Percentiles rank a stretch among this genome's conserved stretches.
phyloP scores from a whole-genome alignment of 2,329 filamentous ascomycete genomes.

The Pseudogymnoascus pannorum region DNA sequence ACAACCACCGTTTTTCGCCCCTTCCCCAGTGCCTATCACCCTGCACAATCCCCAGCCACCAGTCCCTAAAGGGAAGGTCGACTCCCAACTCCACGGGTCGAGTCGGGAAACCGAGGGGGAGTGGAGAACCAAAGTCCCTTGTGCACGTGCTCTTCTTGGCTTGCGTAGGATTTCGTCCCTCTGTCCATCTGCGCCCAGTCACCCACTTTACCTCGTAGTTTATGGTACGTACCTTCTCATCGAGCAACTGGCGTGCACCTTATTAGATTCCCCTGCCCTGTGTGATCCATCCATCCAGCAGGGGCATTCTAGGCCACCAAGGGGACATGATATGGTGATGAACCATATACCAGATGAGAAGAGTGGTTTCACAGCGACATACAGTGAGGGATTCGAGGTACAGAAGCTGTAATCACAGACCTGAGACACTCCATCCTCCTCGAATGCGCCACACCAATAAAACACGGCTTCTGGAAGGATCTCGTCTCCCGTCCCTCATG shows the following conservation, averaged over 20 bases:
- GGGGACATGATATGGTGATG: no score
- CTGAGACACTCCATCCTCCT: neutral
- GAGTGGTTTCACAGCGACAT: neutral
- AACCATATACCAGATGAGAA: neutral
- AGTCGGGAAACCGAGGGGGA: neutral
- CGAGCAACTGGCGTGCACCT: neutral
- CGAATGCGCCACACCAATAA: neutral
- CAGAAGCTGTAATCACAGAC: neutral
- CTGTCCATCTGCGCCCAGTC: no score
- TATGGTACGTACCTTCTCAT: neutral
- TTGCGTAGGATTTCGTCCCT: neutral
- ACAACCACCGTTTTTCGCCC: neutral
- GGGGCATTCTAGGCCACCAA: neutral
- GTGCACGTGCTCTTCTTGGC: neutral
- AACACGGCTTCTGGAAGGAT: neutral
- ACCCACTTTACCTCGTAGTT: neutral
- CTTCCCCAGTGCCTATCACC: neutral
- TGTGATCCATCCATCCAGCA: neutral
- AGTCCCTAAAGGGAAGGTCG: slow-evolving; percentile 5
- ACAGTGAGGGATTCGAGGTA: neutral
- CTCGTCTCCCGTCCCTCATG: neutral
- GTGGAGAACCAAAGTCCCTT: neutral
- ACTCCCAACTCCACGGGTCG: neutral
- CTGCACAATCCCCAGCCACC: neutral
- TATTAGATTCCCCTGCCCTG: slow-evolving; percentile 1